These are phyloP conservation scores for Yarrowia sp. DNA, from an alignment of 805 yeast genomes.

Conservation along the genomic window DNA sequence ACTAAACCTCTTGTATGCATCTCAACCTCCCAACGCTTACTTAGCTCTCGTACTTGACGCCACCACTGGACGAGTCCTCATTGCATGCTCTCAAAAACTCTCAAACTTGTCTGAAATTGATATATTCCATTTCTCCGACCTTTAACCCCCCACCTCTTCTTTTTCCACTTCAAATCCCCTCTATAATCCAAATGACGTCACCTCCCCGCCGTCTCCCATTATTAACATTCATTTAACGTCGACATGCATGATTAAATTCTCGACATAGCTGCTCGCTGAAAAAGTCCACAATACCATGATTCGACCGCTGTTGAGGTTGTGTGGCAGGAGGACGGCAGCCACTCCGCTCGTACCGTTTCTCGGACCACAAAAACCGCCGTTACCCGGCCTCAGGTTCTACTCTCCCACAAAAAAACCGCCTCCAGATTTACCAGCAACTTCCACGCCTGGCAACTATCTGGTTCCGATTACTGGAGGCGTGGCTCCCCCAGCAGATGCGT, in stretches of 20 bases:
- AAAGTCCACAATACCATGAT: not conserved
- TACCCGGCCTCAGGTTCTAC: not conserved
- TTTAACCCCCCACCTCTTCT: not conserved
- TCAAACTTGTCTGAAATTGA: not conserved
- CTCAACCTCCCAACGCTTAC: too few relatives aligned
- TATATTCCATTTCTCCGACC: not conserved
- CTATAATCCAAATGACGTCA: too few relatives aligned
- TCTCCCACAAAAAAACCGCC: slow-evolving; percentile 19
- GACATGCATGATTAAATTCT: slow-evolving; percentile 9
- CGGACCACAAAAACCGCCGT: not conserved
- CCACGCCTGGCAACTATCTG: slow-evolving; percentile 18
- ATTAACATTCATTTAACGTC: not conserved
- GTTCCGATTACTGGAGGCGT: not conserved
- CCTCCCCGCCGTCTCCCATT: too few relatives aligned
- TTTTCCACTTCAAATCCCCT: too few relatives aligned
- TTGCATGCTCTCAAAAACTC: not conserved
- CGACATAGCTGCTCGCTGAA: not conserved
- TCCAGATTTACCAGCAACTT: not conserved
- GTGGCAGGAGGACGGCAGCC: not conserved
- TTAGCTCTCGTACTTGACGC: too few relatives aligned
- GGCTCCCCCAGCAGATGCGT: not conserved
- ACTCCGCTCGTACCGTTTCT: not conserved
- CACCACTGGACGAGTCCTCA: not conserved
- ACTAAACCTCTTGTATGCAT: too few relatives aligned
- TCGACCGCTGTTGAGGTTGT: slow-evolving; percentile 13